Conservation (phyloP, 163 green algal species). For the Scenedesmus sp. region DNA sequence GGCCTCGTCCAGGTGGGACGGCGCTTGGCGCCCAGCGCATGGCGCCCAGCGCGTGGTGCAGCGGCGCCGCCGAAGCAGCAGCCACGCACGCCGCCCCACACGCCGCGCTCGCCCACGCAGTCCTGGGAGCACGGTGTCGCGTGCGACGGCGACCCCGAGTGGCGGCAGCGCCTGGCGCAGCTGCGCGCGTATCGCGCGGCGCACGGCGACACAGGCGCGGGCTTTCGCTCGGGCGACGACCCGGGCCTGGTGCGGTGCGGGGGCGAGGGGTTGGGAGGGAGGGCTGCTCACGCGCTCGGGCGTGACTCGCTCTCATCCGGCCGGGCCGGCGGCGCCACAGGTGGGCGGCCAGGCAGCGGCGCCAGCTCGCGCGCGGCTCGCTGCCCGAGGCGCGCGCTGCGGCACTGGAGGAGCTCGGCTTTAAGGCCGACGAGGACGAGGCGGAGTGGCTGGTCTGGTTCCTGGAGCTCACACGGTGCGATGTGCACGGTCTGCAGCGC, state of each 20-base stretch:
- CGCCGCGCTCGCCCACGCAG: background rate
- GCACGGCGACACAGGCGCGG: slow-evolving; percentile 56
- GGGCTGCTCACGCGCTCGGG: too few species aligned
- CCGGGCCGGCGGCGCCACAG: slow-evolving; percentile 2
- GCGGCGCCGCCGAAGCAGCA: background rate
- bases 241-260: slow-evolving; percentile 52
- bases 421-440: slow-evolving; percentile 69
- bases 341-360: slow-evolving; percentile 66
- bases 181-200: slow-evolving; percentile 46
- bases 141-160: slow-evolving; percentile 52
- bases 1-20: slow-evolving; percentile 26
- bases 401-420: slow-evolving; percentile 57
- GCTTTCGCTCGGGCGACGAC: slow-evolving; percentile 58
- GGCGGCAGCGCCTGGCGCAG: slow-evolving; percentile 37
- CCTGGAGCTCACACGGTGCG: slow-evolving; percentile 51
- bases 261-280: too few species aligned
- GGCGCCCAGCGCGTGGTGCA: too few species aligned
- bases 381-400: slow-evolving; percentile 43
- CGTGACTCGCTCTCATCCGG: too few species aligned
- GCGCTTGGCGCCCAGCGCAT: too few species aligned
- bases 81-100: background rate
- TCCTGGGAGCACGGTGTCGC: slow-evolving; percentile 57
- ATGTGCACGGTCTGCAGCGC: too few species aligned
- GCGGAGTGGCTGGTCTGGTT: slow-evolving; percentile 79
- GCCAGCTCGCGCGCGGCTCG: slow-evolving; percentile 23